Conservation (phyloP, 2,329 filamentous ascomycete species). For the Metarhizium sp. region DNA sequence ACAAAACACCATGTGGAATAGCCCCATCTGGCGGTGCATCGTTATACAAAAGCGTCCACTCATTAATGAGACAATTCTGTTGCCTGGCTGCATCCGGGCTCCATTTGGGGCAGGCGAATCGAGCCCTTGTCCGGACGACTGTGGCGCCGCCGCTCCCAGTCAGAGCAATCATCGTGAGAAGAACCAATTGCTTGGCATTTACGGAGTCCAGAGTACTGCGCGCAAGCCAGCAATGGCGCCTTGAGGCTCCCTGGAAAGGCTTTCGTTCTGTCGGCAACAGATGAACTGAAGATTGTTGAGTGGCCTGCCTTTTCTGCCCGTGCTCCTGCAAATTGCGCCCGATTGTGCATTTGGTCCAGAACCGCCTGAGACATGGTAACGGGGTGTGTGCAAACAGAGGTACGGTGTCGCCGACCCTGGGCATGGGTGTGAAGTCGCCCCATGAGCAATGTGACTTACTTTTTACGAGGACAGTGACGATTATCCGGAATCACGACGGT, state of each 20-base stretch:
- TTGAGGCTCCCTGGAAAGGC: too few relatives aligned
- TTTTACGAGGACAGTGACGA: too few relatives aligned
- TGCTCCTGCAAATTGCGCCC: neutral
- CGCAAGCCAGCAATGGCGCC: too few relatives aligned
- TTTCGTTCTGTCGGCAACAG: too few relatives aligned
- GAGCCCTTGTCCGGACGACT: neutral
- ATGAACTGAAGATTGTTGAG: too few relatives aligned
- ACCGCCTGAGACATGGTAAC: neutral
- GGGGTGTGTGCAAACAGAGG: neutral
- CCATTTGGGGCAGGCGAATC: neutral
- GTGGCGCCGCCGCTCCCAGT: neutral
- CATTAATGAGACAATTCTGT: constrained; percentile 18
- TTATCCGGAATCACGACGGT: too few relatives aligned
- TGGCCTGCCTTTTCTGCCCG: neutral
- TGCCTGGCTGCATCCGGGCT: constrained; percentile 15
- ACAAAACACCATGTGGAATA: too few relatives aligned
- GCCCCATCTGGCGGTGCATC: neutral
- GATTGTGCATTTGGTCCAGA: neutral
- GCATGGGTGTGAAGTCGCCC: neutral
- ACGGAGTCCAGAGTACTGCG: too few relatives aligned
- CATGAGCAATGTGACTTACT: too few relatives aligned
- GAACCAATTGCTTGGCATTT: neutral
- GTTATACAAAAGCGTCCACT: constrained; percentile 12
- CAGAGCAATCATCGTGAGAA: neutral
- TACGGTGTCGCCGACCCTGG: neutral